phyloP scores from a whole-genome alignment of 495 filamentous ascomycete genomes.

The Acidiella bohemica region DNA sequence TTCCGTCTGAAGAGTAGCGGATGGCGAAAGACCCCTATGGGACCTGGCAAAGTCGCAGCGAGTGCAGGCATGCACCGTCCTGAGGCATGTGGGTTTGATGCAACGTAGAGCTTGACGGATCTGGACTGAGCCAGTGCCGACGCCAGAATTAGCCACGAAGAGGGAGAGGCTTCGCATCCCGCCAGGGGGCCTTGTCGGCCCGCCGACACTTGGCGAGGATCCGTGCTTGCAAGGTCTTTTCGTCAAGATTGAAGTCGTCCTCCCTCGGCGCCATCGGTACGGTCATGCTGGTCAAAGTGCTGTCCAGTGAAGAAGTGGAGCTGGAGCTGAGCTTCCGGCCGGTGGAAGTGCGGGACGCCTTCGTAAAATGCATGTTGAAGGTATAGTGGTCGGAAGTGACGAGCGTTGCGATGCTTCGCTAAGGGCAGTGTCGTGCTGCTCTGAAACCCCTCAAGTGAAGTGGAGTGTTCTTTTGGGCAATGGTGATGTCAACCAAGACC shows the following conservation, averaged over 20 bases:
- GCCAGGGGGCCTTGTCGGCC: constrained; percentile 12
- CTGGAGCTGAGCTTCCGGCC: constrained; percentile 9
- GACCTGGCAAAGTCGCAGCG: too few species aligned
- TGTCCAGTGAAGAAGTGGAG: constrained; percentile 6
- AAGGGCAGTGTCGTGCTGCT: background rate
- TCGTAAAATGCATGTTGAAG: constrained; percentile 14
- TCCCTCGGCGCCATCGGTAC: constrained; percentile 17
- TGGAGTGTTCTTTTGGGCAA: too few species aligned
- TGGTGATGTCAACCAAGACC: background rate
- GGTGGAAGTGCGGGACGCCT: constrained; percentile 6
- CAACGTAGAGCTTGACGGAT: too few species aligned
- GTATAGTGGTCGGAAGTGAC: background rate
- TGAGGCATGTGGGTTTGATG: too few species aligned
- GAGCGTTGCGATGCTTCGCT: background rate
- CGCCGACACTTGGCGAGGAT: constrained; percentile 15
- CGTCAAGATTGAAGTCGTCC: constrained; percentile 17
- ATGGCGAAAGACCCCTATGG: too few species aligned
- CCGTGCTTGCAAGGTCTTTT: constrained; percentile 6
- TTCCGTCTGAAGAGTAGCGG: too few species aligned
- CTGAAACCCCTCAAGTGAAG: too few species aligned
- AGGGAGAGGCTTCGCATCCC: constrained; percentile 13
- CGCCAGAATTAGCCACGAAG: background rate
- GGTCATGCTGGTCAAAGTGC: constrained; percentile 7
- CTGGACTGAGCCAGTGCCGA: too few species aligned
- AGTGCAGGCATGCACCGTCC: too few species aligned